Evolutionary conservation across 2,329 filamentous ascomycete genomes (phyloP).

Genomic region (Cladophialophora yegresii): DNA sequence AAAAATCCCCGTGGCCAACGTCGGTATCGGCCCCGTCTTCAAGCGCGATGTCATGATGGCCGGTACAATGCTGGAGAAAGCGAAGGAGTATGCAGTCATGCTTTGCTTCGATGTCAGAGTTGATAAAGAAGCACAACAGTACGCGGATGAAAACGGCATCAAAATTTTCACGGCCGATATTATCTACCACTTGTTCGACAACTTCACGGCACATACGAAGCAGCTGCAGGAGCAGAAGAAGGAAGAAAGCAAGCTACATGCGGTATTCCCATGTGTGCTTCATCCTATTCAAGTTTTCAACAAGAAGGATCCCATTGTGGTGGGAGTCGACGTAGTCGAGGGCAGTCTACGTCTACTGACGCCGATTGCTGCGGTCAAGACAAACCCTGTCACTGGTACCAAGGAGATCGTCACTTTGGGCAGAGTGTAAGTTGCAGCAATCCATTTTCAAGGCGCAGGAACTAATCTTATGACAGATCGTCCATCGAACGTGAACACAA

Average conservation of each 20-base stretch:
- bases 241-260: constrained; percentile 91
- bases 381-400: constrained; percentile 71
- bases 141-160: constrained; percentile 91
- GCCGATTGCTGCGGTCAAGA: constrained; percentile 83
- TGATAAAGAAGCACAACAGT: constrained; percentile 88
- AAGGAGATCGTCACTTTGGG: constrained; percentile 86
- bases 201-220: constrained; percentile 93
- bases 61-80: constrained; percentile 94
- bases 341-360: constrained; percentile 84
- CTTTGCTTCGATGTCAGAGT: constrained; percentile 99
- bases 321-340: constrained; percentile 94
- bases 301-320: constrained; percentile 92
- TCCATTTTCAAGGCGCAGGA: constrained; percentile 8
- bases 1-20: constrained; percentile 97
- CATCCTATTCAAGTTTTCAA: constrained; percentile 93
- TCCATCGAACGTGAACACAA: constrained; percentile 98
- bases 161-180: constrained; percentile 99
- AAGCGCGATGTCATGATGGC: constrained; percentile 96
- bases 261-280: constrained; percentile 95
- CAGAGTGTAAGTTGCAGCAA: constrained; percentile 75
- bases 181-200: constrained; percentile 97
- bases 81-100: constrained; percentile 96
- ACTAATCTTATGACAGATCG: constrained; percentile 59
- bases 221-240: constrained; percentile 86
- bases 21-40: constrained; percentile 95